These are phyloP conservation scores for Paramecium primaurelia DNA, from an alignment of 73 alveolate genomes.

Conservation along the genomic window DNA sequence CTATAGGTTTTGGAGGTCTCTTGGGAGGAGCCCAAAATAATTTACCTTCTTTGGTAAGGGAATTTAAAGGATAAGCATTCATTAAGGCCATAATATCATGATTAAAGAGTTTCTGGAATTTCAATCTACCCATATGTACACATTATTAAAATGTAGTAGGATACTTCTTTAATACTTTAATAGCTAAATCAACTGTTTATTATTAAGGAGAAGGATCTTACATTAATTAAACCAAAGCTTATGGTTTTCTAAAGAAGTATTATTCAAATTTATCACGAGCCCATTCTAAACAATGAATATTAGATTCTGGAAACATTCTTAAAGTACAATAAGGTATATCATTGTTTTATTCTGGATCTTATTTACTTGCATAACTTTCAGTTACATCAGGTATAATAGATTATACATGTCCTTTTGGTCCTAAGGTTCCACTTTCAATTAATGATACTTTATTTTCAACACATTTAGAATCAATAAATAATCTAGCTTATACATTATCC, in stretches of 20 bases:
- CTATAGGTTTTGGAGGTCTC: constrained; percentile 83
- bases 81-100: constrained; percentile 71
- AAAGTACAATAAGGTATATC: constrained; percentile 95
- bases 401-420: constrained; percentile 92
- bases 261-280: constrained; percentile 94
- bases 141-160: constrained; percentile 75
- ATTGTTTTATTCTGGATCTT: constrained; percentile 91
- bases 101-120: constrained; percentile 71
- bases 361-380: constrained; percentile 82
- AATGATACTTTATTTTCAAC: constrained; percentile 94
- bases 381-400: constrained; percentile 89
- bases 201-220: constrained; percentile 72
- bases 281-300: constrained; percentile 99
- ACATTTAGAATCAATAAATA: constrained; percentile 96
- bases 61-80: constrained; percentile 83
- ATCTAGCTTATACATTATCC: constrained; percentile 97
- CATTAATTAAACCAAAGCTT: constrained; percentile 66
- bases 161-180: constrained; percentile 66
- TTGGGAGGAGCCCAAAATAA: constrained; percentile 97
- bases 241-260: constrained; percentile 77
- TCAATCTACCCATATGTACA: constrained; percentile 70
- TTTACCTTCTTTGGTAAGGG: constrained; percentile 88
- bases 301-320: constrained; percentile 96
- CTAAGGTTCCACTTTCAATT: constrained; percentile 97
- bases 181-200: constrained; percentile 72